These are phyloP conservation scores for Nicotiana tabacum DNA, from an alignment of 257 asterid genomes.

Conservation along the genomic window DNA sequence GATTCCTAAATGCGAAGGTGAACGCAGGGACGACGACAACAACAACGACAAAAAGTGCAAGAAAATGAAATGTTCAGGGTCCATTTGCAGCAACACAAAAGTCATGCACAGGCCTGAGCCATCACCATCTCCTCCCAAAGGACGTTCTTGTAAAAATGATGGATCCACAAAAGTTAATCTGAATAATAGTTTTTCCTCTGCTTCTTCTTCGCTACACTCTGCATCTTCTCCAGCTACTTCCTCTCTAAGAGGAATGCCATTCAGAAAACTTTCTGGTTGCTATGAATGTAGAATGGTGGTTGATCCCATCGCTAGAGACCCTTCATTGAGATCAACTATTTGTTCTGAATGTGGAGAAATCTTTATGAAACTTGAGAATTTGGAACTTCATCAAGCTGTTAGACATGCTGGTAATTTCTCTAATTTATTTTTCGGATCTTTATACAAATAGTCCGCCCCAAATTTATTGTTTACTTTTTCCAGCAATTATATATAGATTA, in stretches of 20 bases:
- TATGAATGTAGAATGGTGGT: slow-evolving; percentile 87
- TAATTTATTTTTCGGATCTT: too few species aligned
- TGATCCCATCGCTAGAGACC: slow-evolving; percentile 80
- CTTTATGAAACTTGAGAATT: slow-evolving; percentile 64
- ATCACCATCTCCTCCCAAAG: slow-evolving; percentile 27
- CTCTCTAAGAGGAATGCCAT: slow-evolving; percentile 70
- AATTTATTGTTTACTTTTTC: too few species aligned
- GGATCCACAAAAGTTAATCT: slow-evolving; percentile 24
- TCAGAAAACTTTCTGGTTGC: slow-evolving; percentile 74
- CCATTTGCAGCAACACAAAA: slow-evolving; percentile 81
- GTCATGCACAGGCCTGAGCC: slow-evolving; percentile 65
- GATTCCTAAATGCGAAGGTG: not conserved
- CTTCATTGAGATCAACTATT: slow-evolving; percentile 57
- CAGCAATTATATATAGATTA: too few species aligned
- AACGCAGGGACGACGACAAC: not conserved
- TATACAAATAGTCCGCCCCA: too few species aligned
- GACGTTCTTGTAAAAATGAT: slow-evolving; percentile 20
- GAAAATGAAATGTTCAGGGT: slow-evolving; percentile 75
- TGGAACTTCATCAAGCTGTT: slow-evolving; percentile 81
- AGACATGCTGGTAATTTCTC: slow-evolving; percentile 70
- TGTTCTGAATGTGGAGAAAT: slow-evolving; percentile 69
- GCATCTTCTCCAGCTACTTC: slow-evolving; percentile 31
- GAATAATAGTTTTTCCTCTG: slow-evolving; percentile 15
- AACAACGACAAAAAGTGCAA: slow-evolving; percentile 31
- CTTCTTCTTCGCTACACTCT: slow-evolving; percentile 20